Evolutionary conservation across 75 land plant species (phyloP).

Genomic region (Pseudotsuga menziesii): DNA sequence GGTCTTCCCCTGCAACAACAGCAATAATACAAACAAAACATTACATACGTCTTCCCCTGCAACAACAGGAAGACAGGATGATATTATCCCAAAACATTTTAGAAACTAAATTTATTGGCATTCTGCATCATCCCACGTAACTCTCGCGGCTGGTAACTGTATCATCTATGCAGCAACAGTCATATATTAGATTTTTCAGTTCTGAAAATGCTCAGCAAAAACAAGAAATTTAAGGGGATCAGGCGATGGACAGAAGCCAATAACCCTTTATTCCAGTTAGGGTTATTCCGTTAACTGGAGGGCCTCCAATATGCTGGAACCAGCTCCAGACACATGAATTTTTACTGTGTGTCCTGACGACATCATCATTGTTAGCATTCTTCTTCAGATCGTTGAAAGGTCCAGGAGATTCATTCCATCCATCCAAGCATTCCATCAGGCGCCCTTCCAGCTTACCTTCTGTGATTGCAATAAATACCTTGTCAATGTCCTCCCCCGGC

Average conservation of each 20-base stretch:
- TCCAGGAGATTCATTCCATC: conserved; percentile 47
- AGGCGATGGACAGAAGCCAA: neutral
- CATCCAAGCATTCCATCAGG: conserved; percentile 38
- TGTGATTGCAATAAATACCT: conserved; percentile 34
- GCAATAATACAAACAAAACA: too few species aligned
- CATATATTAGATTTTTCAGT: too few species aligned
- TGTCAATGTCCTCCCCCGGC: conserved; percentile 52
- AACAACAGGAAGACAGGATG: too few species aligned
- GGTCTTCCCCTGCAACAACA: too few species aligned
- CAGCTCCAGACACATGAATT: neutral
- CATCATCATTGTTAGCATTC: neutral
- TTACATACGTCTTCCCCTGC: too few species aligned
- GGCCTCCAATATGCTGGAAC: conserved; percentile 4
- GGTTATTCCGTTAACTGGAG: neutral
- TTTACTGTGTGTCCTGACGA: neutral
- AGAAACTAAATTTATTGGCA: too few species aligned
- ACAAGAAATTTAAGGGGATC: too few species aligned
- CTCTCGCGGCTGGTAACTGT: too few species aligned
- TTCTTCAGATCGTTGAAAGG: conserved; percentile 12
- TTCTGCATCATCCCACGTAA: too few species aligned
- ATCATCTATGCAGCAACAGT: too few species aligned
- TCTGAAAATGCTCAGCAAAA: too few species aligned
- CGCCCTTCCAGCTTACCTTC: conserved; percentile 34
- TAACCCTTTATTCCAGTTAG: conserved; percentile 7
- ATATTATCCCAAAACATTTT: too few species aligned